Percentiles rank a stretch among this genome's conserved stretches.
These are phyloP conservation scores for Lactifluus rugatus DNA, from an alignment of 768 basidiomycete genomes.

Conservation along the genomic window DNA sequence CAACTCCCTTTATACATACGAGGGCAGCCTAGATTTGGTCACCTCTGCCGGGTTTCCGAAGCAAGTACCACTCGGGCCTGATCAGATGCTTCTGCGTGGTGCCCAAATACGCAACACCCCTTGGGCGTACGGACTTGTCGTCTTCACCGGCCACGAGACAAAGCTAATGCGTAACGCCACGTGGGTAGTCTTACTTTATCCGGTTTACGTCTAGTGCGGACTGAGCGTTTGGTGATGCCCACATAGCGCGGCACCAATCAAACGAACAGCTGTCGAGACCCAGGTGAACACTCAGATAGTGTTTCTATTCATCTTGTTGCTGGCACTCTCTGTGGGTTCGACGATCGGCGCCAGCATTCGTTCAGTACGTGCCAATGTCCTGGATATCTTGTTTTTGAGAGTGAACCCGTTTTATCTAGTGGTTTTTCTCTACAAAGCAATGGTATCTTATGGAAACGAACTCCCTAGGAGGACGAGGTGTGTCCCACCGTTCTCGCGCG, in stretches of 20 bases:
- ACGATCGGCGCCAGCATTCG: conserved; percentile 89
- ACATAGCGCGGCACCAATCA: conserved; percentile 85
- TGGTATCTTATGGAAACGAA: conserved; percentile 79
- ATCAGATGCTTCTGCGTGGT: conserved; percentile 88
- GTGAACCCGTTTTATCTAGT: conserved; percentile 31
- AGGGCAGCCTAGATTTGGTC: conserved; percentile 64
- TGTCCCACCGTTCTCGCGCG: not conserved
- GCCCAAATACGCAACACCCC: conserved; percentile 94
- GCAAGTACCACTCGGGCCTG: conserved; percentile 87
- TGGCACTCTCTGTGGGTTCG: conserved; percentile 82
- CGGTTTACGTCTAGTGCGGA: not conserved
- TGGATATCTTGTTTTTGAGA: not conserved
- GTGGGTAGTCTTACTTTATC: conserved; percentile 37
- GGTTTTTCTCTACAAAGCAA: conserved; percentile 78
- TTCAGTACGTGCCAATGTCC: conserved; percentile 35
- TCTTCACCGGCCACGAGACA: conserved; percentile 97
- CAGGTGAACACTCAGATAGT: conserved; percentile 96
- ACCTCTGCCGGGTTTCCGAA: conserved; percentile 50
- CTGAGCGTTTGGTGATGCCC: not conserved
- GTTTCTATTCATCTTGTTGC: conserved; percentile 81
- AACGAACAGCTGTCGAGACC: conserved; percentile 89
- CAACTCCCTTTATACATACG: conserved; percentile 94
- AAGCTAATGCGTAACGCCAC: conserved; percentile 98
- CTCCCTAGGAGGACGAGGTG: conserved; percentile 56
- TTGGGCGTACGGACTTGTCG: conserved; percentile 90